Evolutionary conservation across 192 early-diverging fungal species (phyloP).

Genomic region (Backusella australiensis): DNA sequence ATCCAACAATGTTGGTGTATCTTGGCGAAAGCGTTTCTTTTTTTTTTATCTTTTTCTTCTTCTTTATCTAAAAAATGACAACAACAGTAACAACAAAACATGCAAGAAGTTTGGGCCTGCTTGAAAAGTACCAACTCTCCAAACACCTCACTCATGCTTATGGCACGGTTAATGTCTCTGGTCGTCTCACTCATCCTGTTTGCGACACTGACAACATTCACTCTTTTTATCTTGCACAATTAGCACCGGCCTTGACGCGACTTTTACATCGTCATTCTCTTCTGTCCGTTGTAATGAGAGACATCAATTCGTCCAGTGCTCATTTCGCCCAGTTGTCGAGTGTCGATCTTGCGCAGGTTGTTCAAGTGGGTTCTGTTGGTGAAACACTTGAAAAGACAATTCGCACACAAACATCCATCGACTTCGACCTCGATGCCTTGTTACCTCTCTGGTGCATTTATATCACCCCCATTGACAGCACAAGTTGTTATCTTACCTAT

Average conservation of each 20-base stretch:
- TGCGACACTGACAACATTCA: neutral
- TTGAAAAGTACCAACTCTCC: conserved; percentile 35
- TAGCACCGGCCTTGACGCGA: conserved; percentile 22
- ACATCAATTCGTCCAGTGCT: neutral
- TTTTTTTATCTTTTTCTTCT: neutral
- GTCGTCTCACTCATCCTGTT: neutral
- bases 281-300: conserved; percentile 8
- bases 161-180: conserved; percentile 23
- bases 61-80: neutral
- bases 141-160: conserved; percentile 23
- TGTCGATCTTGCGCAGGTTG: conserved; percentile 10
- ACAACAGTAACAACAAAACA: neutral
- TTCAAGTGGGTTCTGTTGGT: neutral
- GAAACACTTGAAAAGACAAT: conserved; percentile 2
- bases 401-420: conserved; percentile 2
- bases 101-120: conserved; percentile 16
- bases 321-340: conserved; percentile 16
- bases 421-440: conserved; percentile 15
- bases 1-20: too few relatives aligned
- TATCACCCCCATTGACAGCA: neutral
- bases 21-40: neutral
- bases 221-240: conserved; percentile 6
- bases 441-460: conserved; percentile 28
- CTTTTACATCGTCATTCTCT: conserved; percentile 19
- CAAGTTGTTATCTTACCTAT: conserved; percentile 3